Evolutionary conservation across 2,329 filamentous ascomycete species (phyloP), one percentile per base, ranked within the genome.

Genomic region (Phaeophleospora eucalypticola): DNA sequence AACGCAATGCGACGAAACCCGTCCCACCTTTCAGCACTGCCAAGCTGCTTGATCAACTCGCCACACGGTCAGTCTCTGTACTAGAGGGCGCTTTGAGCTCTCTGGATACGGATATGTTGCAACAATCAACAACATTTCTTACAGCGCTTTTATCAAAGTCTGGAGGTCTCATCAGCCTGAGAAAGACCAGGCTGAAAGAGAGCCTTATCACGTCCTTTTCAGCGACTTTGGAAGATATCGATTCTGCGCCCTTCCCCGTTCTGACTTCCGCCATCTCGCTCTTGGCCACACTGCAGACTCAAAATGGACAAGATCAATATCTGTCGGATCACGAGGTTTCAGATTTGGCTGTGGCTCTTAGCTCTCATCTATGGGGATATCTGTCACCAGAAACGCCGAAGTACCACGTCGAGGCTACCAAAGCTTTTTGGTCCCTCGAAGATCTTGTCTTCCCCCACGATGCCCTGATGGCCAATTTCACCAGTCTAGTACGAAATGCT

Each of bases 391-490:
- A 83, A 10, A 83, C 84, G 52, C 89, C 90, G 0, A 95, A 95
- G 63, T 94, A 91, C 57, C 93, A 97, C 62, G 90, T 98, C 24
- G 94, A 98, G 70, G 84, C 89, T 15, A 87, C 94, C 7, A 82
- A 87, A 47, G 85, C 83, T 57, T 72, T 98, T 33, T 95, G 93
- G 87, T 82, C 89, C 55, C 71, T 98, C 42, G 89, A 97, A 58
- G 52, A 55, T 10, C 37, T 60, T n/a, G 16, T 55, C 2, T 34
- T 48, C 15, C 32, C 53, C 10, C 41, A 38, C 17, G 57, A 59
- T 36, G 45, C 40, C 9, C 18, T 61, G 16, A 43, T 48, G 36
- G 58, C 57, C 18, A 54, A 56, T 17, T 38, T 63, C 27, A 29
- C 43, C 16, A 39, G 15, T 9, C 45, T 58, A 12, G 37, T 50